These are phyloP conservation scores for Durotheca rogersii DNA, from an alignment of 495 filamentous ascomycete genomes.

Conservation along the genomic window DNA sequence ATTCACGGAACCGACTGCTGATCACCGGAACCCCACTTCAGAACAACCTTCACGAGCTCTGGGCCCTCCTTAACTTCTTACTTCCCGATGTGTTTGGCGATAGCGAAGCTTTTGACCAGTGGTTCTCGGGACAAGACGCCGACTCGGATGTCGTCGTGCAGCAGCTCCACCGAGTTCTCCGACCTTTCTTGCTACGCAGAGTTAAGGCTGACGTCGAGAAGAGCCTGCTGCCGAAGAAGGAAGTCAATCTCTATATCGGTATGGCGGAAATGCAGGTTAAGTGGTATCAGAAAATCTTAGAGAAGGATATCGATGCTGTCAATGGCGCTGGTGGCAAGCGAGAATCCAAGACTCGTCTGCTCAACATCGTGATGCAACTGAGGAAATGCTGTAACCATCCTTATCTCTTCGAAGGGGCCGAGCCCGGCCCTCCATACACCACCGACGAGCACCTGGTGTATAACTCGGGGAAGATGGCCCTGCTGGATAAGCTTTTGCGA, in stretches of 20 bases:
- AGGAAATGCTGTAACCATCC: conserved; percentile 99
- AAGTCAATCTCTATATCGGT: conserved; percentile 93
- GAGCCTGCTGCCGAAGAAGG: conserved; percentile 95
- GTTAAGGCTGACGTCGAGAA: conserved; percentile 99
- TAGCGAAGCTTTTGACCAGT: conserved; percentile 95
- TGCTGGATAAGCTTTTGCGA: conserved; percentile 88
- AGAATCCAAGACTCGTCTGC: conserved; percentile 97
- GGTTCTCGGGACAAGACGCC: conserved; percentile 86
- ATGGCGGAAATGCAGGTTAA: conserved; percentile 99
- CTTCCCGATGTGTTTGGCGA: conserved; percentile 98
- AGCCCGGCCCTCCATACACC: conserved; percentile 96
- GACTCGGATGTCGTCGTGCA: conserved; percentile 97
- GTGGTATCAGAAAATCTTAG: conserved; percentile 98
- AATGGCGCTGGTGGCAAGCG: conserved; percentile 95
- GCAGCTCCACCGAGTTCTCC: conserved; percentile 89
- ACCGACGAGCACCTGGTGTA: conserved; percentile 94
- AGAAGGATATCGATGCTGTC: conserved; percentile 98
- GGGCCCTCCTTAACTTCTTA: conserved; percentile 96
- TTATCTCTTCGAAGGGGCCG: conserved; percentile 96
- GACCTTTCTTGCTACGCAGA: conserved; percentile 91
- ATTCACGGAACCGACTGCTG: conserved; percentile 89
- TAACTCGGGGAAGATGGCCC: conserved; percentile 96
- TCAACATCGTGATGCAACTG: conserved; percentile 99
- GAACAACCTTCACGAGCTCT: conserved; percentile 99
- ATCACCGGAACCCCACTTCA: conserved; percentile 98